phyloP scores from a whole-genome alignment of 441 rosid species.

The Adansonia grandidieri region DNA sequence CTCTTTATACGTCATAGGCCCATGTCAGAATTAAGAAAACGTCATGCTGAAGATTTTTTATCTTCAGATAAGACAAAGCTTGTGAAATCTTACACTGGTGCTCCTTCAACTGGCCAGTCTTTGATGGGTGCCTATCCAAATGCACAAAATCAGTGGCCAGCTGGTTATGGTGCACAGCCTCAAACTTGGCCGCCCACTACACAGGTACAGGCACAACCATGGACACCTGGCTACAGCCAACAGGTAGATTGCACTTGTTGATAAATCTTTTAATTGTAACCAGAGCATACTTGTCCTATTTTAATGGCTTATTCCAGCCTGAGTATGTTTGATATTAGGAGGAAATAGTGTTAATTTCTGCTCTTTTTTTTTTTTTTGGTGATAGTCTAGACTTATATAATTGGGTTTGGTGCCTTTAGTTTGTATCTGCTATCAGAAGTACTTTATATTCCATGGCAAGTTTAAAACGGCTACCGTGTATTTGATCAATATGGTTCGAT shows the following conservation, averaged over 20 bases:
- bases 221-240: constrained; percentile 81
- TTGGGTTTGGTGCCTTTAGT: background rate
- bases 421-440: background rate
- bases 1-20: constrained; percentile 71
- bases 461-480: too few relatives aligned
- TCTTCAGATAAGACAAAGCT: background rate
- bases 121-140: background rate
- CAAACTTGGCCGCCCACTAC: too few relatives aligned
- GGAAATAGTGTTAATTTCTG: background rate
- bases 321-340: background rate
- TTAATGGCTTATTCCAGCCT: background rate
- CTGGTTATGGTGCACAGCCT: too few relatives aligned
- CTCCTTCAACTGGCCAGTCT: background rate
- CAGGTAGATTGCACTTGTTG: constrained; percentile 46
- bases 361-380: background rate
- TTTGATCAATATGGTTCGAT: background rate
- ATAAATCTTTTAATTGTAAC: constrained; percentile 2
- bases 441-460: background rate
- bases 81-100: background rate
- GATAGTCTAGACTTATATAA: background rate
- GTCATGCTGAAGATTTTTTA: constrained; percentile 74
- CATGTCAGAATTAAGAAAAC: constrained; percentile 73
- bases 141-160: too few relatives aligned
- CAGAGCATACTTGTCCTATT: constrained; percentile 6
- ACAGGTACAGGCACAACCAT: constrained; percentile 37